phyloP scores from a whole-genome alignment of 2,329 filamentous ascomycete species.

The Leptographium radiaticola region DNA sequence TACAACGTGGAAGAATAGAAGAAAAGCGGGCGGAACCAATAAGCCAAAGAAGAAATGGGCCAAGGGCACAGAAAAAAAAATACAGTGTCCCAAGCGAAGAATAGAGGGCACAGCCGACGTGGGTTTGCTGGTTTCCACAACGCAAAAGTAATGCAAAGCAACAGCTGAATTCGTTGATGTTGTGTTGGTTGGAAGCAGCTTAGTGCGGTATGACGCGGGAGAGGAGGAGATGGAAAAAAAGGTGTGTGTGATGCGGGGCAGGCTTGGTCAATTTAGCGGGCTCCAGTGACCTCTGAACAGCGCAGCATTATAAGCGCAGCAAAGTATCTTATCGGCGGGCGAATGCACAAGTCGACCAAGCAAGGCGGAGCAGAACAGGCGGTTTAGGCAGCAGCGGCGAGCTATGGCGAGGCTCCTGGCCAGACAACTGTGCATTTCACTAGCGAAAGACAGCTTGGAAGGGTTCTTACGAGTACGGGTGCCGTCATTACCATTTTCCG shows the following conservation, averaged over 20 bases:
- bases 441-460: too few species aligned
- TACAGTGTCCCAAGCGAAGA: not conserved
- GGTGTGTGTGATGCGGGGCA: slow-evolving; percentile 1
- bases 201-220: slow-evolving; percentile 3
- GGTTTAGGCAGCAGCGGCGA: not conserved
- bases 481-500: too few species aligned
- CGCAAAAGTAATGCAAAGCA: not conserved
- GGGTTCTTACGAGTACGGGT: too few species aligned
- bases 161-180: not conserved
- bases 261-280: not conserved
- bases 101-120: not conserved
- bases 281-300: not conserved
- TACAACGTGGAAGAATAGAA: not conserved
- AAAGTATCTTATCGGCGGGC: not conserved
- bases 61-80: not conserved
- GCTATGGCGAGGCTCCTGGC: not conserved
- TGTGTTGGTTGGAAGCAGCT: not conserved
- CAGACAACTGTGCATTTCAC: too few species aligned
- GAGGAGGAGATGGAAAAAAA: not conserved
- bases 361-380: not conserved
- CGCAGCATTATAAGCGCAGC: too few species aligned
- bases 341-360: not conserved
- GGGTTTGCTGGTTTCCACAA: not conserved
- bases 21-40: not conserved
- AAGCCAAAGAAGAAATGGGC: not conserved